Evolutionary conservation across 2,329 filamentous ascomycete genomes (phyloP), one percentile per base, ranked within the genome.

Genomic region (Diaporthe destruens): DNA sequence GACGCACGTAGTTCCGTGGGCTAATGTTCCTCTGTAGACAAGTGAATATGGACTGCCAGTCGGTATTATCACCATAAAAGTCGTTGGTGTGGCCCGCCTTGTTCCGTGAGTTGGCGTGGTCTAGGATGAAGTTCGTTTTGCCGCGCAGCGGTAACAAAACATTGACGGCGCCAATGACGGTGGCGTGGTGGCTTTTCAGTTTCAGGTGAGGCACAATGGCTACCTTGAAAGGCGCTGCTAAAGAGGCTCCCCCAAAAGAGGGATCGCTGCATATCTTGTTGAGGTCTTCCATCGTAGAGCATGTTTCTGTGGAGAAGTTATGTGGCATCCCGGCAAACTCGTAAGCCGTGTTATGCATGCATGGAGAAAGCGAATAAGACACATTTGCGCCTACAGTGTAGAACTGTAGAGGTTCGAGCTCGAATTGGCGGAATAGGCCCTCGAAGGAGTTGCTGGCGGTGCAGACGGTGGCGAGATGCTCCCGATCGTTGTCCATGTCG

Each of bases 291-390:
- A 94, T 79, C 0, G 88, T 88, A 7, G 86, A 82, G 56, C 90
- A 91, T 75, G 90, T 87, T 54, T 88, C 86, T 18, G 88, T 88
- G 57, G 86, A 83, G 77, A 91, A 94, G 6, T 85, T 85, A 78
- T 94, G 92, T 3, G 88, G 89, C 87, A 94, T 90, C 23, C 91
- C 91, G 73, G 89, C 90, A 32, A 86, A 87, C 66, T 87, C 84
- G 78, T 91, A 94, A 14, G 92, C 92, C 14, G 91, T 88, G 72
- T 89, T 90, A 78, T 94, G 91, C 90, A 94, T 94, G 12, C 90
- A 89, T 0, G 92, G 92, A 0, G 91, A 93, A 63, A 93, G 85
- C 73, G 90, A 93, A 81, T 92, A 93, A 57, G 88, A 89, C 25
- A 92, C 88, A 74, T 90, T 90, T 36, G 88, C 90, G 23, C 92